Percentiles rank a stretch among this genome's conserved stretches.
phyloP scores from a whole-genome alignment of 345 rosid species.

The Eucalyptus marginata region DNA sequence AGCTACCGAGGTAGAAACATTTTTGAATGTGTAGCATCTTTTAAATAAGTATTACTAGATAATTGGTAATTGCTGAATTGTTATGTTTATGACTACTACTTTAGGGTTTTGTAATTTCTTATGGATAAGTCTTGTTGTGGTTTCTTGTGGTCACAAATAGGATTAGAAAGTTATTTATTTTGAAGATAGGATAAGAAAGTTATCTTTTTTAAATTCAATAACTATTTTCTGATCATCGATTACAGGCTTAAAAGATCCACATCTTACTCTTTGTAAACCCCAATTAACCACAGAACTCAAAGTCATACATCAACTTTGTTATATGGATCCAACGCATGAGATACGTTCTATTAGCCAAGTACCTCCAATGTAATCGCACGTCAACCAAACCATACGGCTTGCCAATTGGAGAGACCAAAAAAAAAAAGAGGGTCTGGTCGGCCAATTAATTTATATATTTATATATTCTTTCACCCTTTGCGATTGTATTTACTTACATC shows the following conservation, averaged over 20 bases:
- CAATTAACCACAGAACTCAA: accelerated
- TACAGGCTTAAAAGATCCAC: neutral
- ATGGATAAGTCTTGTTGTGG: accelerated
- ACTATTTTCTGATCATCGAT: accelerated
- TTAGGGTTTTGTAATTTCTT: neutral
- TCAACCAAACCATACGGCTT: no score
- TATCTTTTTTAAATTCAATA: neutral
- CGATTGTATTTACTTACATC: neutral
- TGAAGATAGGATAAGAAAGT: neutral
- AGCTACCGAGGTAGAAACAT: accelerated
- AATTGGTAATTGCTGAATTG: neutral
- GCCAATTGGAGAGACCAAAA: no score
- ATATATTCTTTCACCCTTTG: neutral
- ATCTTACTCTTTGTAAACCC: accelerated
- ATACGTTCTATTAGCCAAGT: neutral
- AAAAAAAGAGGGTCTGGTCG: no score
- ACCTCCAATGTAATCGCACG: neutral
- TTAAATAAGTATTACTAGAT: neutral
- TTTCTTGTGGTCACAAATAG: neutral
- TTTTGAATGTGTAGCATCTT: accelerated
- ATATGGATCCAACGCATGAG: neutral
- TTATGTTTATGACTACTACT: neutral
- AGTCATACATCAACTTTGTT: no score
- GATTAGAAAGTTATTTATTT: neutral
- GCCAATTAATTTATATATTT: neutral